A percentile compares a stretch with the other conserved stretches of the same genome.
Evolutionary conservation across 805 yeast genomes (phyloP).

Genomic region (Metschnikowia baotianmanensis): DNA sequence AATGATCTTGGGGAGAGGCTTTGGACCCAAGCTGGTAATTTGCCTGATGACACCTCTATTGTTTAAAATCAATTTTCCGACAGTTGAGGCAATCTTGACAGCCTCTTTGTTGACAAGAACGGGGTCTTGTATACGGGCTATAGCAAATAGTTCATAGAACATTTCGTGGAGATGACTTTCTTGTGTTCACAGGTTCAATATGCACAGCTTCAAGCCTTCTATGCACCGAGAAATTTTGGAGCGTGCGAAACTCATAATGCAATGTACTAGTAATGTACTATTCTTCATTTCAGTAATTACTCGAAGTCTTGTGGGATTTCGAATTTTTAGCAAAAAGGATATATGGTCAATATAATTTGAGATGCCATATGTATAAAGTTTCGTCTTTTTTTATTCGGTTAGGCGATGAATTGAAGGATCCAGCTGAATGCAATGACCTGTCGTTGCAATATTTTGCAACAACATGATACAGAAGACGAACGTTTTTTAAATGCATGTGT

Average conservation of each 20-base stretch:
- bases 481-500: no score
- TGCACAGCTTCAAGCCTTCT: neutral
- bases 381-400: no score
- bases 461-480: no score
- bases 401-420: no score
- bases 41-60: conserved; percentile 94
- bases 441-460: no score
- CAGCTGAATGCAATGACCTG: no score
- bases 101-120: conserved; percentile 36
- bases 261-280: no score
- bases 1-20: conserved; percentile 76
- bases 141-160: conserved; percentile 89
- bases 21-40: conserved; percentile 74
- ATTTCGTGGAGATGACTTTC: conserved; percentile 32
- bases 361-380: no score
- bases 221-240: conserved; percentile 7
- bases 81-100: conserved; percentile 49
- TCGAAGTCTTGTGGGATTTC: no score
- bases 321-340: neutral
- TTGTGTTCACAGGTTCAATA: neutral
- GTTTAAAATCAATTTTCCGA: conserved; percentile 77
- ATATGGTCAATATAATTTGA: no score
- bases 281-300: no score
- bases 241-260: conserved; percentile 12
- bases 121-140: conserved; percentile 75